These are phyloP conservation scores for Eimeria acervulina DNA, from an alignment of 169 alveolate genomes.

Conservation along the genomic window DNA sequence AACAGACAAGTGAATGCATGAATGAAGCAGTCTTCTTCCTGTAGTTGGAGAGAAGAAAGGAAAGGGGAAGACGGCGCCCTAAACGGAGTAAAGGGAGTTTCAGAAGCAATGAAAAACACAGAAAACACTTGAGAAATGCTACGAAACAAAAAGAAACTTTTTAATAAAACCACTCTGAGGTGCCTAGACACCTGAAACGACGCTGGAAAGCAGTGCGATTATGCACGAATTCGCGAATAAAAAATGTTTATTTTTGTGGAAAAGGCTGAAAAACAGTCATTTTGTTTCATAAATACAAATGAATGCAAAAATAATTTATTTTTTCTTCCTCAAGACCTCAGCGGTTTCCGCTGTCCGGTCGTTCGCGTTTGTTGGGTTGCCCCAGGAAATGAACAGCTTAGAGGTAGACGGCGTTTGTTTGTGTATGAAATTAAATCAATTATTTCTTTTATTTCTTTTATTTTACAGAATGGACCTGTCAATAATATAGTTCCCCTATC, in stretches of 20 bases:
- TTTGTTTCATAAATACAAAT: not conserved
- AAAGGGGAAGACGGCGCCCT: not conserved
- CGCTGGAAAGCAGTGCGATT: not conserved
- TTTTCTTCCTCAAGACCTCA: not conserved
- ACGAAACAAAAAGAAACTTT: not conserved
- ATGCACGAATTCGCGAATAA: not conserved
- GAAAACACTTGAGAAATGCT: not conserved
- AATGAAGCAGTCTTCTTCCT: too few relatives aligned
- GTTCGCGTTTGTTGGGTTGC: not conserved
- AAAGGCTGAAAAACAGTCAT: not conserved
- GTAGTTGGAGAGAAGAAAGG: not conserved
- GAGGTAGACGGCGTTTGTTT: not conserved
- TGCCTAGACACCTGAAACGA: conserved; percentile 51
- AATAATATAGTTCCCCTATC: not conserved
- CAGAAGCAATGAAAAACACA: not conserved
- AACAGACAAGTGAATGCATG: too few relatives aligned
- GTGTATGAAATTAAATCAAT: not conserved
- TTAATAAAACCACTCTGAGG: not conserved
- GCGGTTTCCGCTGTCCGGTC: not conserved
- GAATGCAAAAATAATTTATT: not conserved
- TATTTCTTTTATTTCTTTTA: not conserved
- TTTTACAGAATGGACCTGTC: conserved; percentile 1
- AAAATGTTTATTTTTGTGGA: not conserved
- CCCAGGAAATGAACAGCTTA: not conserved
- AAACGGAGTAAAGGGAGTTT: too few relatives aligned